phyloP scores from a whole-genome alignment of 1,284 basidiomycete genomes.

The Malassezia nana region DNA sequence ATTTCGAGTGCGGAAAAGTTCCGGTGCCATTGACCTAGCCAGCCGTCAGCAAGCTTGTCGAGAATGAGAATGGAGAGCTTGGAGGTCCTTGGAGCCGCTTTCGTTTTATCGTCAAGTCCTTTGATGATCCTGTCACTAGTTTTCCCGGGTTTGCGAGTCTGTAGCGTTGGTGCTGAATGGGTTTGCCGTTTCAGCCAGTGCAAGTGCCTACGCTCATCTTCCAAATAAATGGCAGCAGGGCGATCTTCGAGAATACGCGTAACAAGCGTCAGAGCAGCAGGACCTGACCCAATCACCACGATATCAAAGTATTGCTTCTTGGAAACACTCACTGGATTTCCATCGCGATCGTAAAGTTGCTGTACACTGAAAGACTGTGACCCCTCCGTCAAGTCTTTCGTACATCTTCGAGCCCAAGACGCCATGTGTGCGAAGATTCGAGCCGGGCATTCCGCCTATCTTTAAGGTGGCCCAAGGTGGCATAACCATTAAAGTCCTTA shows the following conservation, averaged over 20 bases:
- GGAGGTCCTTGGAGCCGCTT: not conserved
- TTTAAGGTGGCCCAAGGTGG: not conserved
- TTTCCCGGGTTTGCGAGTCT: slow-evolving; percentile 5
- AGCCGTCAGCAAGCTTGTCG: slow-evolving; percentile 33
- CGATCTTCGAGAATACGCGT: slow-evolving; percentile 33
- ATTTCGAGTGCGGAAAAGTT: slow-evolving; percentile 30
- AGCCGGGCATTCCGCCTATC: not conserved
- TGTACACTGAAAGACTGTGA: not conserved
- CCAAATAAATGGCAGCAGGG: slow-evolving; percentile 39
- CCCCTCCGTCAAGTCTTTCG: not conserved
- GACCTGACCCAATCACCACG: slow-evolving; percentile 39
- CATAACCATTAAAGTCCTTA: not conserved
- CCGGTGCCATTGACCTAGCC: slow-evolving; percentile 29
- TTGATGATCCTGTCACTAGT: slow-evolving; percentile 1
- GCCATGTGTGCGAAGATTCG: not conserved
- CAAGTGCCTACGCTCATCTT: slow-evolving; percentile 39
- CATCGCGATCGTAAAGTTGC: not conserved
- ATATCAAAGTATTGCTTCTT: slow-evolving; percentile 27
- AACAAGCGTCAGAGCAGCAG: slow-evolving; percentile 31
- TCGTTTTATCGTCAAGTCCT: not conserved
- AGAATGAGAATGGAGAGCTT: slow-evolving; percentile 33
- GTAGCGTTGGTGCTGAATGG: slow-evolving; percentile 12
- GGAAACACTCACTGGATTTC: not conserved
- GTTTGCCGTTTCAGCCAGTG: slow-evolving; percentile 30
- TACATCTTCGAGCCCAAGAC: not conserved